Base-by-base conservation (phyloP, 306 rosid genomes). In the Malus sylvestris region DNA sequence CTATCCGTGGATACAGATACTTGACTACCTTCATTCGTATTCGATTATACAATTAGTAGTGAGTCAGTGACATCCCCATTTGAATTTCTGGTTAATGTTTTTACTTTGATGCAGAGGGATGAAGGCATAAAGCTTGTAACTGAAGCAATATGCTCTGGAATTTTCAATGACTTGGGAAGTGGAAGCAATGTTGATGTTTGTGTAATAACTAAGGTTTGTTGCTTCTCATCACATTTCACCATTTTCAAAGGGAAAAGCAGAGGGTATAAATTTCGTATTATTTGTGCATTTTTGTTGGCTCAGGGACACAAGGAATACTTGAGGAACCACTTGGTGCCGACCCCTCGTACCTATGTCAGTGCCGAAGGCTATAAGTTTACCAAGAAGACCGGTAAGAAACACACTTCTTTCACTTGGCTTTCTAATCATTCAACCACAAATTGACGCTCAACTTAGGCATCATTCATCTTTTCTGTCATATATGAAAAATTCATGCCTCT, bases 161-260 rank as follows among this genome's bases (percentile, higher is more conserved):
- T 95, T 62, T 95, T 92, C 68, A 95, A 92, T 80, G 99, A 95
- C 82, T 81, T 95, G 89, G 99, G 99, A 65, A 95, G 97, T 84
- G 99, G 99, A 81, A 92, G 97, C 82, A 92, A 95, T 59, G 97
- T 95, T 27, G 99, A 95, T 73, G 84, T 92, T 75, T 95, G 97
- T 80, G 96, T 95, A 35, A 92, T 95, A 77, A 95, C 99, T 77
- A 95, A 90, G 97, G 99, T 95, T 59, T 69, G 89, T 79, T 14
- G 72, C 66, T 81, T 75, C 53, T 71, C 44, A 12, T 75, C 32
- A 10, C 22, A 75, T 32, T 70, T 58, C 62, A 14, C 67, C 35
- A 33, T 73, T 64, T 63, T 59, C n/a, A 68, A 40, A 16, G 8
- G 53, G 16, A 4, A 4, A 1, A 16, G 19, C 19, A 49, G 1